Percentiles rank a stretch among this genome's conserved stretches.
phyloP scores from a whole-genome alignment of 179 eudicot species.

The Beta corolliflora region DNA sequence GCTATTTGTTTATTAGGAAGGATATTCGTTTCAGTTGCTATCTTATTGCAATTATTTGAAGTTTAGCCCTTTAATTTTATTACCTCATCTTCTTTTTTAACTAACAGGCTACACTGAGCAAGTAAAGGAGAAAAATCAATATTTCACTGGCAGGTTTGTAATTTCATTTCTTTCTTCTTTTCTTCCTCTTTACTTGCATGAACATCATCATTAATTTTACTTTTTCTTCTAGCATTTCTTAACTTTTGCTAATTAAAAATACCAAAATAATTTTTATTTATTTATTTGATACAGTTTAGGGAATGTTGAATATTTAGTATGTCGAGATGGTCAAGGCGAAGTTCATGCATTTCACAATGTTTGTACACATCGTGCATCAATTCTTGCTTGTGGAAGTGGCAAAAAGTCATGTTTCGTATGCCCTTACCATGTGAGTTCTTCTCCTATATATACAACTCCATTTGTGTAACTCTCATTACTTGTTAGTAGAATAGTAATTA shows the following conservation, averaged over 20 bases:
- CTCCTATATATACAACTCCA: not conserved
- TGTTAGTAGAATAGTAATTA: too few relatives aligned
- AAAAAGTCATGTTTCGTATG: conserved; percentile 17
- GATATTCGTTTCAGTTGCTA: too few relatives aligned
- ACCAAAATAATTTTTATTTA: not conserved
- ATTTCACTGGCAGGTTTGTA: conserved; percentile 11
- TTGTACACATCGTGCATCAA: conserved; percentile 21
- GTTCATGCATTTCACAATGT: conserved; percentile 22
- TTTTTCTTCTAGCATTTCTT: not conserved
- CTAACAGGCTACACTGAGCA: conserved; percentile 9
- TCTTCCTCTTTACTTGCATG: not conserved
- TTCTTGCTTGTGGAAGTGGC: conserved; percentile 23
- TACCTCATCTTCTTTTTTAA: not conserved
- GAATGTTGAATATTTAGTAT: conserved; percentile 18
- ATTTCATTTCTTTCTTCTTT: not conserved
- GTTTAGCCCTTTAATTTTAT: not conserved
- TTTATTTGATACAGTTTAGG: conserved; percentile 4
- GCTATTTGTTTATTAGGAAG: too few relatives aligned
- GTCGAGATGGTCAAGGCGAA: conserved; percentile 18
- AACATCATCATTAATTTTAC: not conserved
- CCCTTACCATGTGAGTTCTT: conserved; percentile 22
- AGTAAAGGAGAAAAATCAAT: conserved; percentile 13
- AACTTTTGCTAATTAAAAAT: not conserved
- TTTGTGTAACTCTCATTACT: too few relatives aligned
- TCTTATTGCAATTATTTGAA: not conserved